Evolutionary conservation across 1,284 basidiomycete genomes (phyloP), one percentile per base, ranked within the genome.

Genomic region (Cutaneotrichosporon mucoides): DNA sequence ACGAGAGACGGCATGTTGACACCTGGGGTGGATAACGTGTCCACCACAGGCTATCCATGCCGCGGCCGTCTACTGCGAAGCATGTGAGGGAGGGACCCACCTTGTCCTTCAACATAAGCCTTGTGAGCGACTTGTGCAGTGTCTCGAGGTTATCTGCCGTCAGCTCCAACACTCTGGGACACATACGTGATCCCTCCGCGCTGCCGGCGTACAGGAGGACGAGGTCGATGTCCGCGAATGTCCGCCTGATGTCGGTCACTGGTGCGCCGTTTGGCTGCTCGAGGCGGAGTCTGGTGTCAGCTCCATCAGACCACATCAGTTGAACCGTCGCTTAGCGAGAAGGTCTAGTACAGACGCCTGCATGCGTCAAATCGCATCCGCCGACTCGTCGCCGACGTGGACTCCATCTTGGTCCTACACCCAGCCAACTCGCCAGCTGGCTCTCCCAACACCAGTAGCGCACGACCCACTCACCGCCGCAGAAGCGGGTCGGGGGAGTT

Each of bases 161-260:
- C 56, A 62, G 60, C 24, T 24, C 24, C 24, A n/a, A n/a, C 35
- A 11, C n/a, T 4, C 15, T n/a, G 7, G 33, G 24, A 24, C 24
- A 24, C 72, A 70, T 60, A 75, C 72, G 61, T 33, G 71, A 63
- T 24, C 75, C 76, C 47, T 68, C 63, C 33, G 68, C 68, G 34
- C 72, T 69, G 9, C 78, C 78, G 6, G 76, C 75, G 60, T 78
- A 79, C 48, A 79, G 63, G 2, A 77, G 65, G 38, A 79, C 49
- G 6, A 79, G 62, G 52, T 78, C 75, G 51, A 73, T 74, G 15
- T 68, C 70, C 4, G 54, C 56, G 51, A 79, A 76, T 48, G 70
- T 69, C 33, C 66, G 67, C 42, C 66, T 62, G 13, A 76, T 44
- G 56, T 77, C 70, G 7, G 66, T 68, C 34, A 79, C 73, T 7